phyloP scores from a whole-genome alignment of 352 stramenopile genomes.

The Chrysophaeum taylorii region DNA sequence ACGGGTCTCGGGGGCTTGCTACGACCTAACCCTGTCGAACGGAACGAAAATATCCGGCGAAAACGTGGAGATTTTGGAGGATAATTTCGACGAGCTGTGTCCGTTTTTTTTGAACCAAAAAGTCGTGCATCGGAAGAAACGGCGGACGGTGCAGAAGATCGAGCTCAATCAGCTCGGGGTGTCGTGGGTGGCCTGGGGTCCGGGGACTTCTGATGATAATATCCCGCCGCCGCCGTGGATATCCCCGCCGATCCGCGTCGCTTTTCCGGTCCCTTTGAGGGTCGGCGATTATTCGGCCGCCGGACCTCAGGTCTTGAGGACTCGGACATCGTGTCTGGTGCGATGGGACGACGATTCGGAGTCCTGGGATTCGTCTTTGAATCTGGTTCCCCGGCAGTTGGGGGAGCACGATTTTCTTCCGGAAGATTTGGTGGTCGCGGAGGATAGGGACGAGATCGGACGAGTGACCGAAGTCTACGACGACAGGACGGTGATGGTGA shows the following conservation, averaged over 20 bases:
- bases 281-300: too few relatives aligned
- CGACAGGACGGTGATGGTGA: background rate
- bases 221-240: constrained; percentile 2
- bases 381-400: constrained; percentile 2
- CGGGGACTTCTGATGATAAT: background rate
- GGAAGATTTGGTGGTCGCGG: background rate
- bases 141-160: background rate
- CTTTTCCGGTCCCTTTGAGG: too few relatives aligned
- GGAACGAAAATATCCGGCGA: background rate
- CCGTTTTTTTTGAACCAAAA: constrained; percentile 4
- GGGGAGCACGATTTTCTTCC: constrained; percentile 15
- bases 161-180: background rate
- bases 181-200: constrained; percentile 3
- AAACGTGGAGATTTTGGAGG: background rate
- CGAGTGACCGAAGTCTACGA: background rate
- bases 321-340: background rate
- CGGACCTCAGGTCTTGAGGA: constrained; percentile 2
- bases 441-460: background rate
- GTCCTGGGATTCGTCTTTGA: background rate
- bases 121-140: background rate
- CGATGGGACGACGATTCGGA: background rate
- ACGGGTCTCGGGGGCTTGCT: background rate
- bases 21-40: constrained; percentile 2
- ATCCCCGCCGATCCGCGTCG: too few relatives aligned
- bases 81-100: constrained; percentile 11